Base-by-base conservation (phyloP, 768 basidiomycete genomes). In the Suillus discolor region DNA sequence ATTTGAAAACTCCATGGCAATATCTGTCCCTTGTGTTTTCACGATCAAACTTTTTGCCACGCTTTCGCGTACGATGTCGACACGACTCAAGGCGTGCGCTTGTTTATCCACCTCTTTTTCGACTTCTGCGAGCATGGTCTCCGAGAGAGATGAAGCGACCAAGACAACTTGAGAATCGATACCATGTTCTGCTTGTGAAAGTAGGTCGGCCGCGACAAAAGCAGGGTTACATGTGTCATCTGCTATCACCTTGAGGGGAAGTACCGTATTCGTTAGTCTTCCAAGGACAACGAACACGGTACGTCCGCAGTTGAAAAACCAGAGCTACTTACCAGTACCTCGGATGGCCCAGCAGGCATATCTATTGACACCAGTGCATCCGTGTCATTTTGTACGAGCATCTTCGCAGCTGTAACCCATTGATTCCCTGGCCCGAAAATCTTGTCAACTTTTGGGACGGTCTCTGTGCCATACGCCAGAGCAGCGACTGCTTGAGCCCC, bases 331-430 rank as follows among this genome's bases (percentile, higher is more conserved):
- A 97, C 97, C 72, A 99, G 82, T 28, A 99, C 97, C 79, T 99
- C 97, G 4, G 93, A 96, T 36, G 97, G 97, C 8, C 97, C 97
- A 41, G 97, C 97, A 59, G 97, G 97, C 94, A 99, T 99, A 78
- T 99, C 97, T 71, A 99, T 99, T 18, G 94, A 92, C 8, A 98
- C 96, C 67, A 96, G 78, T 11, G 97, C 97, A 71, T 96, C 93
- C 15, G 96, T 96, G 74, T 99, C 97, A 77, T 99, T 99, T 75
- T 98, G 96, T 31, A 99, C 97, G 62, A 97, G 79, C 97, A 99
- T 98, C 81, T 99, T 99, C 61, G 97, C 97, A 2, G 97, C 97
- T 2, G 97, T 99, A 28, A 99, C 97, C 95, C 96, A 99, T 77
- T 99, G 97, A 75, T 99, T 99, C 31, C 97, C 97, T 7, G 97